phyloP scores from a whole-genome alignment of 805 yeast species.

The Kurtzmaniella cleridarum region DNA sequence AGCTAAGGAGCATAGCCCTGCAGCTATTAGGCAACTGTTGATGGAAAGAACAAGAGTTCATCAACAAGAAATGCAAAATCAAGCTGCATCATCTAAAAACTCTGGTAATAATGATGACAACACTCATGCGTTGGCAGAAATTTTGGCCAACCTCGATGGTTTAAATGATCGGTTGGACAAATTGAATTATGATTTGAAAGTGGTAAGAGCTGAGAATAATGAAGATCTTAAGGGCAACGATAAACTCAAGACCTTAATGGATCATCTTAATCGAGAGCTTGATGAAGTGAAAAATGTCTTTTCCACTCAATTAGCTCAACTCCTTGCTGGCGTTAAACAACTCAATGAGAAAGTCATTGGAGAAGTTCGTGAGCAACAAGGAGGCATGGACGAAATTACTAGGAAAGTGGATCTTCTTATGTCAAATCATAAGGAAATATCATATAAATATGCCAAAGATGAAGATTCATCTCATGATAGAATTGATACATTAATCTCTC shows the following conservation, averaged over 20 bases:
- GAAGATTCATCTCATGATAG: not conserved
- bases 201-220: conserved; percentile 8
- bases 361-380: conserved; percentile 38
- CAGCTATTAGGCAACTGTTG: conserved; percentile 26
- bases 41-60: conserved; percentile 29
- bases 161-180: not conserved
- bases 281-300: conserved; percentile 6
- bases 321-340: conserved; percentile 24
- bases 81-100: conserved; percentile 3
- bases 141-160: not conserved
- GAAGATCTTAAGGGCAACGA: no score
- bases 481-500: conserved; percentile 5
- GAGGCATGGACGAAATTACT: conserved; percentile 25
- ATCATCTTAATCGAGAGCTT: no score
- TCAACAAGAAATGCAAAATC: conserved; percentile 12
- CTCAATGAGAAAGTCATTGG: conserved; percentile 34
- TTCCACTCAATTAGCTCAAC: conserved; percentile 25
- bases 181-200: conserved; percentile 3
- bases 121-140: not conserved
- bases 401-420: conserved; percentile 37
- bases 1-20: conserved; percentile 9
- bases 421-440: conserved; percentile 34
- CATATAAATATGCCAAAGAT: conserved; percentile 18
- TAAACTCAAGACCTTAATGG: no score
- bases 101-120: not conserved